Base-by-base conservation (phyloP, 768 basidiomycete species). In the Obba rivulosa region DNA sequence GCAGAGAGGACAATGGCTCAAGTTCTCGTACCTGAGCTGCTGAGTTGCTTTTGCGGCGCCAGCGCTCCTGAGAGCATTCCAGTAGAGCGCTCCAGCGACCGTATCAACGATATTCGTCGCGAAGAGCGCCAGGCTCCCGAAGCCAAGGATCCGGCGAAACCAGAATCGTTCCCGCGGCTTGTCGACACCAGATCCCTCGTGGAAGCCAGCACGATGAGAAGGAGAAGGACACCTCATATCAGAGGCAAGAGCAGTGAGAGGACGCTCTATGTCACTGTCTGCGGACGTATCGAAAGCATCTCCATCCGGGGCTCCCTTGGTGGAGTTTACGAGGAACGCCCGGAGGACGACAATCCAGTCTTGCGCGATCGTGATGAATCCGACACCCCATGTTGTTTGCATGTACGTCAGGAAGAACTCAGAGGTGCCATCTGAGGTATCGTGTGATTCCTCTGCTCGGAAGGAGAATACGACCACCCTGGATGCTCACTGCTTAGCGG, bases 391-490 rank as follows among this genome's bases (percentile, higher is more conserved):
- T 0, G 56, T 50, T 20, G 46, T 49, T 46, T 62, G 60, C 36
- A 61, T 42, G 38, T 57, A 62, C 21, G 49, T 48, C 41, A 51
- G 45, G 23, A 57, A 48, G 34, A 31, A 41, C 11, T 43, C 16
- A 14, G 53, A 56, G 17, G n/a, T 41, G 25, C 56, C 54, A n/a
- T 51, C 21, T 24, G 43, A 37, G 4, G 52, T 41, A 14, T 46
- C 48, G 34, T 50, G 57, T n/a, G 60, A 50, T 37, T 59, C 53
- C 42, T 41, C 28, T 8, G 62, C 56, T 23, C 62, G 51, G 13
- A 63, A 46, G 1, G 55, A 52, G 48, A 56, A 62, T 2, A 57
- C 40, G 13, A 58, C 49, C 22, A 58, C 22, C 22, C 62, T 63
- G 31, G 10, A 24, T n/a, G 21, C 16, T 14, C 28, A 13, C 28